Conservation (phyloP, 1,284 basidiomycete species). For the Fomitopsis betulina region DNA sequence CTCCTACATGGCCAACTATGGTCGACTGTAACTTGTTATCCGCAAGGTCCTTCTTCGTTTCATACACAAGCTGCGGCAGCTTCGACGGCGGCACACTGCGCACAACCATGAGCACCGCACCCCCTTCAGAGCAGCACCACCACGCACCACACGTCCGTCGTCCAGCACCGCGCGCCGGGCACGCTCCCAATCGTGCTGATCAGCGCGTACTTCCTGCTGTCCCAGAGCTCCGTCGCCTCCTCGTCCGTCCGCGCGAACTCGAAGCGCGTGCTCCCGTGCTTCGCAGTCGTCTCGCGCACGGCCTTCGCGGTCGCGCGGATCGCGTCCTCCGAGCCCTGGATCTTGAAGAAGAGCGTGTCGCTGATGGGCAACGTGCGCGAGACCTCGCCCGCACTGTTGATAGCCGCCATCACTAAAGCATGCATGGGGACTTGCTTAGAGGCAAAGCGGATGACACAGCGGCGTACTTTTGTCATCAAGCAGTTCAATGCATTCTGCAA, state of each 20-base stretch:
- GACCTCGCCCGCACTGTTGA: constrained; percentile 62
- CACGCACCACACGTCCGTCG: constrained; percentile 80
- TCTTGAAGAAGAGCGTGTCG: constrained; percentile 89
- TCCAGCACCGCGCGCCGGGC: constrained; percentile 72
- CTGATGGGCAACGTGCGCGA: constrained; percentile 61
- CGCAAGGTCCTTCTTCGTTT: constrained; percentile 76
- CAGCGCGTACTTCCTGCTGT: constrained; percentile 82
- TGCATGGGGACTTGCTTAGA: too few relatives aligned
- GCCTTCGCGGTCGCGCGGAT: constrained; percentile 60
- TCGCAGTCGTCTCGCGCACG: constrained; percentile 58
- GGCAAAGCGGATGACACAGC: background rate
- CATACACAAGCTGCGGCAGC: constrained; percentile 60
- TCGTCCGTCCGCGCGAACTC: constrained; percentile 74
- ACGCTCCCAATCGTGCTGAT: constrained; percentile 63
- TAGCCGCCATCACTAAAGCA: constrained; percentile 68
- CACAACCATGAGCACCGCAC: too few relatives aligned
- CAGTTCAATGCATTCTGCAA: constrained; percentile 75
- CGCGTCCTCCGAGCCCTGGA: constrained; percentile 67
- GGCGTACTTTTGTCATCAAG: constrained; percentile 64
- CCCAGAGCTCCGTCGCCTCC: constrained; percentile 83
- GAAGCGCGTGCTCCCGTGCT: constrained; percentile 67
- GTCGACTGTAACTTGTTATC: constrained; percentile 60
- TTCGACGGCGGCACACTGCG: constrained; percentile 77
- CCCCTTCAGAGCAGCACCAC: background rate
- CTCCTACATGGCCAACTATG: constrained; percentile 83